These are phyloP conservation scores for Leishmania major DNA, from an alignment of 208 protist species.

Conservation along the genomic window DNA sequence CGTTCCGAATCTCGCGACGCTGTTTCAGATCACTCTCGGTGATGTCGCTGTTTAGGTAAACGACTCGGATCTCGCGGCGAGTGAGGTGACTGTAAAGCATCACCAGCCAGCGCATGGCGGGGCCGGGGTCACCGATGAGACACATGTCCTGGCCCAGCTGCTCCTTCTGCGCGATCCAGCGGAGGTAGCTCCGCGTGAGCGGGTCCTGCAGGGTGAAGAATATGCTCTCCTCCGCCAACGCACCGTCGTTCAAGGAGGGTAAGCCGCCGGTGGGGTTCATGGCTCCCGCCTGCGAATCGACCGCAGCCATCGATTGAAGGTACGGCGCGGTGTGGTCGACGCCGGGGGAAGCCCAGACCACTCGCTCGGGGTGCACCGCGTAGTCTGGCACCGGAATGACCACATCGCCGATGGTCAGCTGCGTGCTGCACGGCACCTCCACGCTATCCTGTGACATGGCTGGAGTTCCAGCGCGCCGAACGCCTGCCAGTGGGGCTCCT, in stretches of 20 bases:
- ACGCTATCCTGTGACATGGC: constrained; percentile 18
- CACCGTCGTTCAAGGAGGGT: constrained; percentile 17
- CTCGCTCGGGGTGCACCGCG: constrained; percentile 64
- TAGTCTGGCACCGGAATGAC: constrained; percentile 60
- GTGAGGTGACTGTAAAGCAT: constrained; percentile 75
- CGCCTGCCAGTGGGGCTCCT: not conserved
- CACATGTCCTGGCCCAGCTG: constrained; percentile 95
- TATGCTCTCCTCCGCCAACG: constrained; percentile 36
- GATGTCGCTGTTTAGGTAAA: constrained; percentile 93
- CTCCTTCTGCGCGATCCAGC: constrained; percentile 95
- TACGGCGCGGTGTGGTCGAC: constrained; percentile 29
- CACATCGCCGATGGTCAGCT: constrained; percentile 82
- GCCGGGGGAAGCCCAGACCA: constrained; percentile 55
- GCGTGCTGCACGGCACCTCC: constrained; percentile 39
- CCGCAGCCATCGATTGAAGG: constrained; percentile 20
- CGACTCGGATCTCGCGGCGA: constrained; percentile 84
- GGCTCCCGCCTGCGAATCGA: not conserved
- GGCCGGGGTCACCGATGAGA: constrained; percentile 92
- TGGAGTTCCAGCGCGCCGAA: not conserved
- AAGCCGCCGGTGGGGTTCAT: not conserved
- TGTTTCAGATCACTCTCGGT: constrained; percentile 96
- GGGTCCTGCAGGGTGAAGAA: constrained; percentile 70
- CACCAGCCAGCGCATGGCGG: constrained; percentile 85
- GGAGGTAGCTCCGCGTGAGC: constrained; percentile 65
- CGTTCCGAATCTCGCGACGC: constrained; percentile 89